These are phyloP conservation scores for Lyophyllum shimeji DNA, from an alignment of 768 basidiomycete species.

Conservation along the genomic window DNA sequence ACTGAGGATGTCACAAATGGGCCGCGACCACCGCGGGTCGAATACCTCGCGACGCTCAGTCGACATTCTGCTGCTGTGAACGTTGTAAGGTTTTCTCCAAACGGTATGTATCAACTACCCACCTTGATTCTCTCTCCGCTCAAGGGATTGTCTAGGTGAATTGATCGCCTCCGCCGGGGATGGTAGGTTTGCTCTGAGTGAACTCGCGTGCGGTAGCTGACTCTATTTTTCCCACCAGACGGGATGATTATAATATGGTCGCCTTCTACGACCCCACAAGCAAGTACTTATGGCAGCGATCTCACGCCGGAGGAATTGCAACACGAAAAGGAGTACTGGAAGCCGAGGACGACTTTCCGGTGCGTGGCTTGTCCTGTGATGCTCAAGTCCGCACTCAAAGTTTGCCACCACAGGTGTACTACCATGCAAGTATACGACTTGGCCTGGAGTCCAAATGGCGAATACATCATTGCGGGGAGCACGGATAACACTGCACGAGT, in stretches of 20 bases:
- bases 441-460: conserved; percentile 95
- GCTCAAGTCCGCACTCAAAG: neutral
- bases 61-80: conserved; percentile 96
- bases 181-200: conserved; percentile 53
- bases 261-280: conserved; percentile 69
- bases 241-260: conserved; percentile 98
- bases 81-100: conserved; percentile 94
- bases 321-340: conserved; percentile 95
- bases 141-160: conserved; percentile 56
- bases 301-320: conserved; percentile 74
- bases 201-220: conserved; percentile 10
- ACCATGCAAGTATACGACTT: conserved; percentile 97
- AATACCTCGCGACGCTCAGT: conserved; percentile 92
- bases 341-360: conserved; percentile 83
- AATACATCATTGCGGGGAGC: conserved; percentile 93
- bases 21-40: conserved; percentile 73
- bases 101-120: conserved; percentile 52
- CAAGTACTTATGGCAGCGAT: conserved; percentile 81
- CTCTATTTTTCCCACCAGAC: conserved; percentile 47
- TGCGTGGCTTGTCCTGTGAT: conserved; percentile 30
- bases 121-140: neutral
- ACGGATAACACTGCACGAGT: conserved; percentile 94
- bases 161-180: conserved; percentile 96
- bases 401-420: conserved; percentile 61
- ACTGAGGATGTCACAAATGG: conserved; percentile 31